Percentiles rank a stretch among this genome's conserved stretches.
These are phyloP conservation scores for Calonectria pseudoturangicola DNA, from an alignment of 2,329 filamentous ascomycete genomes.

Conservation along the genomic window DNA sequence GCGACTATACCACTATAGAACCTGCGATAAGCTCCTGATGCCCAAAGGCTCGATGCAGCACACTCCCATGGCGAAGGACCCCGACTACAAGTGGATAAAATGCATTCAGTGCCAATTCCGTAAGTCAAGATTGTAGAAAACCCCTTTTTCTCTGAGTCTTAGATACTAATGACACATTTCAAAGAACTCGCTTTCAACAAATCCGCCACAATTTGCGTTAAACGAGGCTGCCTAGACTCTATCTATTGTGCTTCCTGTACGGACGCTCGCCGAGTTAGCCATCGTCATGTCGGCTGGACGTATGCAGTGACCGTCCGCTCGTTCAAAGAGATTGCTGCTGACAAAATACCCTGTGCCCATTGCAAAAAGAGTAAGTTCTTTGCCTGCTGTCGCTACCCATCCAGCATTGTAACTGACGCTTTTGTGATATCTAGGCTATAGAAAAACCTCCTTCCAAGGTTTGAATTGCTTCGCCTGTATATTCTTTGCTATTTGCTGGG, in stretches of 20 bases:
- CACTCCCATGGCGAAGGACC: neutral
- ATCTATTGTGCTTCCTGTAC: constrained; percentile 1
- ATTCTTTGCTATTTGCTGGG: constrained; percentile 4
- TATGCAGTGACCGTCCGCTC: neutral
- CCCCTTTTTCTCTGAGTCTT: too few species aligned
- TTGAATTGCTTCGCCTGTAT: neutral
- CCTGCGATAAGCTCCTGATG: neutral
- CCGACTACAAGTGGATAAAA: neutral
- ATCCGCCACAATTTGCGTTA: neutral
- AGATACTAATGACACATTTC: neutral
- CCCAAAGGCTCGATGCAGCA: neutral
- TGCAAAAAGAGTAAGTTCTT: constrained; percentile 1
- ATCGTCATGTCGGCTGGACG: constrained; percentile 19
- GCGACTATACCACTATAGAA: constrained; percentile 10
- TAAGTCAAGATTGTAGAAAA: neutral
- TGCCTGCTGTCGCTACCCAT: neutral
- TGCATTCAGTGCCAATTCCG: constrained; percentile 1
- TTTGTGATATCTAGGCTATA: neutral
- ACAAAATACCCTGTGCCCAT: neutral
- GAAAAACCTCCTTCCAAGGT: neutral
- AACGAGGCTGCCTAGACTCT: neutral
- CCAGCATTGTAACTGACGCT: neutral
- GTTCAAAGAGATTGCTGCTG: neutral
- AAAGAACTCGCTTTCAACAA: neutral
- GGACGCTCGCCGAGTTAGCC: neutral